Base-by-base conservation (phyloP, 768 basidiomycete genomes). In the Tricholoma terreum region DNA sequence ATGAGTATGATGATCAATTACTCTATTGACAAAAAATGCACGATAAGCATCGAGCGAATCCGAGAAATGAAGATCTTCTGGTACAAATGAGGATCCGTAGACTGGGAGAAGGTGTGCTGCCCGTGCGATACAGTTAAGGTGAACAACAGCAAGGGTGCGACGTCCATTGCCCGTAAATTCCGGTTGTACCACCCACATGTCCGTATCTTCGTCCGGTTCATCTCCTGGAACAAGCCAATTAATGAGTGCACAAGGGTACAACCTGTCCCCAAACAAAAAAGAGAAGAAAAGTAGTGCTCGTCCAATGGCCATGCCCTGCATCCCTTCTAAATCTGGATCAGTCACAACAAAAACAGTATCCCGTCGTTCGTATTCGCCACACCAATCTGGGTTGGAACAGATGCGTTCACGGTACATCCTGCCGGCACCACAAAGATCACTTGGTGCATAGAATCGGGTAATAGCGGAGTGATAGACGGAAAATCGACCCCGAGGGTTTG, bases 311-410 rank as follows among this genome's bases (percentile, higher is more conserved):
- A 74, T 56, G 0, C 72, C 73, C 0, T 38, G 4, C 66, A 75
- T 70, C n/a, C n/a, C n/a, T n/a, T n/a, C n/a, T n/a, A n/a, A n/a
- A n/a, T 1, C 71, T 65, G 10, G 64, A 52, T 11, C 60, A 52
- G 72, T 63, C 0, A 58, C 67, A 30, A 73, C 65, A 52, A 74
- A 67, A 0, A 68, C 69, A 0, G 64, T 71, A 40, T 75, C 71
- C 8, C 53, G 53, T 0, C 70, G 57, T 4, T 50, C 54, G 14
- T 62, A 42, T 0, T 62, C 61, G 42, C 61, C 36, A 27, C 64
- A 52, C 60, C 63, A 75, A 1, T 21, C 46, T 1, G 69, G 71
- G 35, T 59, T 65, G 6, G 62, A 66, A 2, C 64, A 65, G 30
- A 75, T 71, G 0, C 50, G 57, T 46, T 75, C 66, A 6, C 52